Conservation (phyloP, 805 yeast genomes). For the Vanderwaltozyma verrucispora region DNA sequence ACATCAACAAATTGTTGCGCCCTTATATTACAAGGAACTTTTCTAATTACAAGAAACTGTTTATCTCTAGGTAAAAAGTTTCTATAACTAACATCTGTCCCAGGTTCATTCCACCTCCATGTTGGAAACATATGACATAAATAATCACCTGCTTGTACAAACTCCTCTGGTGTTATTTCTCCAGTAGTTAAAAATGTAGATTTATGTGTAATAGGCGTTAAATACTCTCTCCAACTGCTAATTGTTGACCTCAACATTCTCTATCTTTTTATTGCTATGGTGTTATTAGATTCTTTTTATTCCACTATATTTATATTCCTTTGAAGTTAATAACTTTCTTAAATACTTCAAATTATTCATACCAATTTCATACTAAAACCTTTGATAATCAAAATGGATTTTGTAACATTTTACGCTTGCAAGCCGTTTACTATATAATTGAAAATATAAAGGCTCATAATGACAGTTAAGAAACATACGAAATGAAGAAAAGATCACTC, state of each 20-base stretch:
- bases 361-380: no score
- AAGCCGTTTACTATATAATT: no score
- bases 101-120: slow-evolving; percentile 75
- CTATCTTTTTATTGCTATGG: not conserved
- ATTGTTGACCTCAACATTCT: slow-evolving; percentile 62
- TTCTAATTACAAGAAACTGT: slow-evolving; percentile 79
- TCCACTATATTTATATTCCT: no score
- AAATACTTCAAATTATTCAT: no score
- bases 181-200: slow-evolving; percentile 84
- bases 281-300: no score
- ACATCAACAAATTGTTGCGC: slow-evolving; percentile 44
- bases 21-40: slow-evolving; percentile 76
- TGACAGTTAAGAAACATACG: no score
- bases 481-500: no score
- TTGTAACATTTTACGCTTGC: no score
- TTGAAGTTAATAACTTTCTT: no score
- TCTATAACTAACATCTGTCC: slow-evolving; percentile 27
- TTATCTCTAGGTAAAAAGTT: slow-evolving; percentile 78
- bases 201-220: slow-evolving; percentile 82
- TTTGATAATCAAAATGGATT: no score
- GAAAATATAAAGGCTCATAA: no score
- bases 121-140: slow-evolving; percentile 88
- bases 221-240: slow-evolving; percentile 79
- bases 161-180: slow-evolving; percentile 91
- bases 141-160: slow-evolving; percentile 90